A percentile compares a stretch with the other conserved stretches of the same genome.
Conservation (phyloP, 352 stramenopile genomes). For the Pythium sukuiense region DNA sequence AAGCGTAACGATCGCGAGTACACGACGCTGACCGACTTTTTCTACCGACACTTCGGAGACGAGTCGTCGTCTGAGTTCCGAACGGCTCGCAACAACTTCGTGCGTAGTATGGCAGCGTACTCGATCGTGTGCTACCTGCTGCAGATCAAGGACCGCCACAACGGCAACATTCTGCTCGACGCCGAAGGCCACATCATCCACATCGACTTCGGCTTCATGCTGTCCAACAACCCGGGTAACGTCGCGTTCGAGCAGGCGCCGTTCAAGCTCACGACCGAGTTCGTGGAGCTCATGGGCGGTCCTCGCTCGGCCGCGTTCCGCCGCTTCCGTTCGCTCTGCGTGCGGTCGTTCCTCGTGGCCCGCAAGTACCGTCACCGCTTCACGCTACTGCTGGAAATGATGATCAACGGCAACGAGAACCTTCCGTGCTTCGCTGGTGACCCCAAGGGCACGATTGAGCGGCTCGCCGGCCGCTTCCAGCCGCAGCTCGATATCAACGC, state of each 20-base stretch:
- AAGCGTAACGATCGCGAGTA: conserved; percentile 96
- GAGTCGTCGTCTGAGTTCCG: conserved; percentile 67
- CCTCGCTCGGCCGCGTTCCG: conserved; percentile 91
- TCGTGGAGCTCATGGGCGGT: conserved; percentile 96
- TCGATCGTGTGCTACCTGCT: conserved; percentile 97
- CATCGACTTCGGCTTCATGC: conserved; percentile 97
- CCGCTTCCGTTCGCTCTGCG: conserved; percentile 95
- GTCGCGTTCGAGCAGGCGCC: conserved; percentile 95
- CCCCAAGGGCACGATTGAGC: conserved; percentile 89
- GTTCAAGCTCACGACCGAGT: conserved; percentile 97
- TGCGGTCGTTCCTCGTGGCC: conserved; percentile 94
- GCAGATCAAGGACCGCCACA: conserved; percentile 98
- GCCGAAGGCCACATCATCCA: conserved; percentile 96
- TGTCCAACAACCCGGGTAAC: conserved; percentile 93
- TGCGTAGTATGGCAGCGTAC: conserved; percentile 85
- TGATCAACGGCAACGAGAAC: conserved; percentile 96
- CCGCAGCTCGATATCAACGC: conserved; percentile 93
- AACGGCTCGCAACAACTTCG: conserved; percentile 86
- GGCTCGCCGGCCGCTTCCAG: conserved; percentile 91
- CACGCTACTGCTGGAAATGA: conserved; percentile 96
- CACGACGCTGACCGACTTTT: conserved; percentile 93
- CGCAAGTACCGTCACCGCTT: conserved; percentile 95
- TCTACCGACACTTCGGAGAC: conserved; percentile 91
- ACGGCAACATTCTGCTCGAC: conserved; percentile 97
- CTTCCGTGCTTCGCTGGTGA: conserved; percentile 94